Evolutionary conservation across 371 early-diverging fungal genomes (phyloP), one percentile per base, ranked within the genome.

Genomic region (Rhizopus sp.): DNA sequence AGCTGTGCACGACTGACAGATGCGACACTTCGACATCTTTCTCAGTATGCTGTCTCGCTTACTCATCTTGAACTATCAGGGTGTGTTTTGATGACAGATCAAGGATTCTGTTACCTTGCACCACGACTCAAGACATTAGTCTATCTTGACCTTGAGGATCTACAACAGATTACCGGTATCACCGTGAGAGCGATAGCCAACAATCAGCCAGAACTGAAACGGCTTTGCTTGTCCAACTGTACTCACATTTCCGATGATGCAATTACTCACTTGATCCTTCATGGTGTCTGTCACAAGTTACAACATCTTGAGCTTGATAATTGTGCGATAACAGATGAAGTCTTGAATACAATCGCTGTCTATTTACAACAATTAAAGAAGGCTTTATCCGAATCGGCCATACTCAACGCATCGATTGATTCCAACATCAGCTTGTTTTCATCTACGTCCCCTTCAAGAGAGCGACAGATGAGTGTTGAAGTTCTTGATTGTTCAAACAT

Each of bases 71-170:
- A 81, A 48, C 59, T 85, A 23, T 68, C 85, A 0, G 75, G 75
- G 16, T 82, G 85, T 50, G 69, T 71, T 2, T 49, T 60, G 9
- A 50, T 85, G 15, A 74, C 75, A 0, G 83, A 85, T 47, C 73
- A 76, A 17, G 85, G 83, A 1, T 69, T 83, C 6, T 50, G 66
- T 13, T 58, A 66, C 48, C 51, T 85, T 17, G 66, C 74, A 4
- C 77, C 78, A 37, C 66, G 77, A 3, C 56, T 81, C 35, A 57
- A 63, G 0, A 63, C 59, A 3, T 64, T 85, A 12, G 59, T 66
- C 0, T 57, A 70, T 52, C 50, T 85, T 15, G 85, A 85, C 57
- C 72, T 85, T n/a, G 85, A 85, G 38, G 83, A 81, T 15, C 59
- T 80, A 6, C 68, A 54, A 4, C 73, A 72, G 3, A 68, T 85